These are phyloP conservation scores for Penicillium steckii DNA, from an alignment of 495 filamentous ascomycete genomes.

Conservation along the genomic window DNA sequence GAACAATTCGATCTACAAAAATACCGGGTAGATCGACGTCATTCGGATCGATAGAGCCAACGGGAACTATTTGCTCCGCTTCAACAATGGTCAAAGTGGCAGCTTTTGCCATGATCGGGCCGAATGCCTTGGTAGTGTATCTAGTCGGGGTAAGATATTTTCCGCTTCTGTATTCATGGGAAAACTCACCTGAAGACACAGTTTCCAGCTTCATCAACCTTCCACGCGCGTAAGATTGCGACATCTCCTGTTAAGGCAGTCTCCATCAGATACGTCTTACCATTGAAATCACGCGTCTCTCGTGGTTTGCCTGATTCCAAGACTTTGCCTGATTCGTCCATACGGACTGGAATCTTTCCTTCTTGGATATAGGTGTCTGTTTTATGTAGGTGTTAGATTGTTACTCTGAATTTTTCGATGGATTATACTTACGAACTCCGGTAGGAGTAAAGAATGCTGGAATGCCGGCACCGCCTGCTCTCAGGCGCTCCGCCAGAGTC, in stretches of 20 bases:
- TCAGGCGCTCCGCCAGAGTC: slow-evolving; percentile 80
- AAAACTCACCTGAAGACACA: slow-evolving; percentile 78
- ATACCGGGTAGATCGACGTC: slow-evolving; percentile 85
- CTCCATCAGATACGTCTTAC: slow-evolving; percentile 83
- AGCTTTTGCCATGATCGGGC: slow-evolving; percentile 85
- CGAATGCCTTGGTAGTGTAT: slow-evolving; percentile 63
- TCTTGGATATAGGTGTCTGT: slow-evolving; percentile 73
- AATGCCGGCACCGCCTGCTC: slow-evolving; percentile 81
- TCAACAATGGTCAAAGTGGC: slow-evolving; percentile 88
- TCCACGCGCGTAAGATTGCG: slow-evolving; percentile 85
- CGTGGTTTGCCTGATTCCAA: slow-evolving; percentile 68
- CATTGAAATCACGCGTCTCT: slow-evolving; percentile 81
- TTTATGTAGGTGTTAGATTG: not conserved
- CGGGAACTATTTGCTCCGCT: slow-evolving; percentile 85
- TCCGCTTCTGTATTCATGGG: slow-evolving; percentile 48
- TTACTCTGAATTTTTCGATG: not conserved
- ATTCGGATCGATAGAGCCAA: slow-evolving; percentile 76
- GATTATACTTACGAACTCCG: slow-evolving; percentile 56
- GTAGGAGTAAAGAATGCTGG: slow-evolving; percentile 92
- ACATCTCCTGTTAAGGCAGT: slow-evolving; percentile 82
- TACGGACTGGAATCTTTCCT: slow-evolving; percentile 74
- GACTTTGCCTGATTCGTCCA: slow-evolving; percentile 74
- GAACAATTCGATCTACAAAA: slow-evolving; percentile 83
- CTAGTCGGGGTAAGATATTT: slow-evolving; percentile 14
- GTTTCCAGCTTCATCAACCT: slow-evolving; percentile 83